Conservation (phyloP, 768 basidiomycete genomes). For the Lentinus tigrinus region DNA sequence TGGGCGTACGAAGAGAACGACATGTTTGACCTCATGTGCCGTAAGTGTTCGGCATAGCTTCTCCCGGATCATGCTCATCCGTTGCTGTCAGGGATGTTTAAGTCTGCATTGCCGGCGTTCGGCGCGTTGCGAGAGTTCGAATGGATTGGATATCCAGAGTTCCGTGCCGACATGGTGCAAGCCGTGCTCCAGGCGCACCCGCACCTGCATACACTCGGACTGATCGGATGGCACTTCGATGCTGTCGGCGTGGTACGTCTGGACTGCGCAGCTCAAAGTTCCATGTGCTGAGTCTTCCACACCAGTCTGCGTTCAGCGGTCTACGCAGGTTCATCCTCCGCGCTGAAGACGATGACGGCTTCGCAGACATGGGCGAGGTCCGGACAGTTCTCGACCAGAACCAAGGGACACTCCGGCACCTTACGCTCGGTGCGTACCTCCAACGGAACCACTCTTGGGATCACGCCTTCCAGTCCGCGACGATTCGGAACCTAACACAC, state of each 20-base stretch:
- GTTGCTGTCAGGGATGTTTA: conserved; percentile 49
- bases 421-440: conserved; percentile 70
- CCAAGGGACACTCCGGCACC: conserved; percentile 52
- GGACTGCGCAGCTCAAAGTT: too few species aligned
- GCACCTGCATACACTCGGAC: conserved; percentile 53
- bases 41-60: conserved; percentile 32
- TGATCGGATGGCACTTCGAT: conserved; percentile 76
- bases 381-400: conserved; percentile 63
- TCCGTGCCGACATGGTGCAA: conserved; percentile 66
- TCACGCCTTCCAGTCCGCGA: conserved; percentile 57
- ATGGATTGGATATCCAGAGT: conserved; percentile 77
- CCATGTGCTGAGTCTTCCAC: not conserved
- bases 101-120: conserved; percentile 62
- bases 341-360: conserved; percentile 70
- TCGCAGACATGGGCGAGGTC: conserved; percentile 69
- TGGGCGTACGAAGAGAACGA: conserved; percentile 73
- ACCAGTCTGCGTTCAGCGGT: conserved; percentile 51
- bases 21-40: conserved; percentile 59
- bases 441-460: conserved; percentile 67
- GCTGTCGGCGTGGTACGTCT: conserved; percentile 51
- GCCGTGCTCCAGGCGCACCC: conserved; percentile 53
- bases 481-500: conserved; percentile 66
- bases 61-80: not conserved
- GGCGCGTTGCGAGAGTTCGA: conserved; percentile 61
- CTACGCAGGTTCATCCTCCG: conserved; percentile 66